A percentile compares a stretch with the other conserved stretches of the same genome.
Conservation (phyloP, 257 asterid species). For the Eucommia ulmoides region DNA sequence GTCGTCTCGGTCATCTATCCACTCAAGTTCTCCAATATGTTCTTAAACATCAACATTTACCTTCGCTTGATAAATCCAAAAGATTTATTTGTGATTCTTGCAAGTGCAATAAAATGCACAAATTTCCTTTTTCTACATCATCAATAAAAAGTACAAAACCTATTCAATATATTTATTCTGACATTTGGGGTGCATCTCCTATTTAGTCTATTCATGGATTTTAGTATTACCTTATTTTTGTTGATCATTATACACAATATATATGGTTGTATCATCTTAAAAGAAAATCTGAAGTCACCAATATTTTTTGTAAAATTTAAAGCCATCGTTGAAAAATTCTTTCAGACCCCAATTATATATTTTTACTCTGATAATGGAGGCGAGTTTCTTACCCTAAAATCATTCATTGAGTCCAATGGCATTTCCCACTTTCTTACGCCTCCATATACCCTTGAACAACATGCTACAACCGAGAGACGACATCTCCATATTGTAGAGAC, state of each 20-base stretch:
- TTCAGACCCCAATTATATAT: background rate
- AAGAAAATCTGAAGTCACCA: background rate
- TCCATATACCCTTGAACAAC: slow-evolving; percentile 1
- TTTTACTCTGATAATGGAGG: background rate
- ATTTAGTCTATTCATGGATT: background rate
- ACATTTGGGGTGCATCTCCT: too few relatives aligned
- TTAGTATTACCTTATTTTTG: slow-evolving; percentile 4
- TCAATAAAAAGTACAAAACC: background rate
- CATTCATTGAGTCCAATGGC: background rate
- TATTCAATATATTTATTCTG: background rate
- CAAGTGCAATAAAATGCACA: slow-evolving; percentile 1
- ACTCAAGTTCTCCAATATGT: background rate
- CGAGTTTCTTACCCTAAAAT: background rate
- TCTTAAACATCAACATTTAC: background rate
- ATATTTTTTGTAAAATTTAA: background rate
- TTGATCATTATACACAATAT: background rate
- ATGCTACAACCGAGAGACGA: background rate
- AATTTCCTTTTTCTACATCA: background rate
- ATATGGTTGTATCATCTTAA: background rate
- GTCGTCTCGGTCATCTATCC: slow-evolving; percentile 5
- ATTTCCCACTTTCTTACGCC: background rate
- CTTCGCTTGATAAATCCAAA: background rate
- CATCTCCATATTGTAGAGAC: slow-evolving; percentile 2
- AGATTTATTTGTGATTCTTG: background rate
- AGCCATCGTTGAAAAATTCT: background rate